Conservation (phyloP, 345 rosid species). For the Eucalyptus microcorys region DNA sequence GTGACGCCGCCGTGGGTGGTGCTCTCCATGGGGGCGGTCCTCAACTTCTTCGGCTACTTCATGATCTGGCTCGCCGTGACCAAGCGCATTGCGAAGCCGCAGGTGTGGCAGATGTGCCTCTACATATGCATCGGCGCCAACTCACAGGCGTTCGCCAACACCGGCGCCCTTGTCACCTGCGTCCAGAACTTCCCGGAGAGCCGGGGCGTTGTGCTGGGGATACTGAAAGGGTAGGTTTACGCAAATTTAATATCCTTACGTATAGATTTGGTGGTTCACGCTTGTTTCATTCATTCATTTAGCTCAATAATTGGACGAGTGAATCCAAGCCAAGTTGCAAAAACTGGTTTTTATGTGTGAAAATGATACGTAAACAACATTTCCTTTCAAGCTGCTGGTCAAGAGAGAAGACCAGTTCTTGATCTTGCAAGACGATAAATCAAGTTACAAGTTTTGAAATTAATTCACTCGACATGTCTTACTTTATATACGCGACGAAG, state of each 20-base stretch:
- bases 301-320: background rate
- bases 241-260: background rate
- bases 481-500: background rate
- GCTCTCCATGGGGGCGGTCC: slow-evolving; percentile 32
- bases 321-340: background rate
- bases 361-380: background rate
- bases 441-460: background rate
- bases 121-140: slow-evolving; percentile 56
- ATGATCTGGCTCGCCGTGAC: slow-evolving; percentile 66
- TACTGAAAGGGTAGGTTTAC: slow-evolving; percentile 20
- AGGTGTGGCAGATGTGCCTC: slow-evolving; percentile 55
- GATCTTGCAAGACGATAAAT: background rate
- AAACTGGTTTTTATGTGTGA: background rate
- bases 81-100: slow-evolving; percentile 11
- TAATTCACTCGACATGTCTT: background rate
- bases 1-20: slow-evolving; percentile 62
- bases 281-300: background rate
- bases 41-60: slow-evolving; percentile 57
- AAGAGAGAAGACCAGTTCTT: background rate
- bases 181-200: slow-evolving; percentile 61
- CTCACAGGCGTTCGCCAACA: slow-evolving; percentile 51
- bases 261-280: background rate
- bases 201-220: slow-evolving; percentile 44
- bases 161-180: slow-evolving; percentile 44
- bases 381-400: background rate